These are phyloP conservation scores for Zopfochytrium polystomum DNA, from an alignment of 371 early-diverging fungal genomes.

Conservation along the genomic window DNA sequence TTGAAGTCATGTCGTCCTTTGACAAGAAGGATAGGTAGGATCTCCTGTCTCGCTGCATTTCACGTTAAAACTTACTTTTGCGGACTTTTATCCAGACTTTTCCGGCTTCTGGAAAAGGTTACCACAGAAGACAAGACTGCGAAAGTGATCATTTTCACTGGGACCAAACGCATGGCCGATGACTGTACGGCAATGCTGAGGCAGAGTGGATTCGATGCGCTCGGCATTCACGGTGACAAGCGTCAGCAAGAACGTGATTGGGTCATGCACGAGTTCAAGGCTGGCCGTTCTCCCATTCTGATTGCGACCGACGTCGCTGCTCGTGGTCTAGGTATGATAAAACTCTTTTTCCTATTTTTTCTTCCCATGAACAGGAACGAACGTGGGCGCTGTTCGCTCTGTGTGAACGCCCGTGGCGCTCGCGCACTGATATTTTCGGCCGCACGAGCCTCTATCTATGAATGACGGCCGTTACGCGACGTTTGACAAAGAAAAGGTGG, in stretches of 20 bases:
- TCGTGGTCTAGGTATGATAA: neutral
- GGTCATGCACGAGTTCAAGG: slow-evolving; percentile 78
- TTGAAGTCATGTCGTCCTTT: slow-evolving; percentile 72
- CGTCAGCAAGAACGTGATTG: slow-evolving; percentile 97
- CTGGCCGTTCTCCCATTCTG: too few relatives aligned
- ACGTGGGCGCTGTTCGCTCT: too few relatives aligned
- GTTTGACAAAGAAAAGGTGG: too few relatives aligned
- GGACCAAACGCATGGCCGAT: slow-evolving; percentile 97
- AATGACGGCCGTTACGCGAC: too few relatives aligned
- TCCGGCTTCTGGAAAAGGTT: slow-evolving; percentile 35
- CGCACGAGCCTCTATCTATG: too few relatives aligned
- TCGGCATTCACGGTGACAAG: slow-evolving; percentile 99
- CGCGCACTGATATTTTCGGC: too few relatives aligned
- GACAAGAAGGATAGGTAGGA: slow-evolving; percentile 67
- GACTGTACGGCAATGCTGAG: slow-evolving; percentile 88
- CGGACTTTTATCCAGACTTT: slow-evolving; percentile 34
- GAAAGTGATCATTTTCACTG: slow-evolving; percentile 96
- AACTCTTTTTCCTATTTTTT: neutral
- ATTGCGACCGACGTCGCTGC: too few relatives aligned
- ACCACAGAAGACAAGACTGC: slow-evolving; percentile 32
- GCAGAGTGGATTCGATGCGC: slow-evolving; percentile 92
- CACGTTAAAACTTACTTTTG: neutral
- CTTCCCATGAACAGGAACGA: too few relatives aligned
- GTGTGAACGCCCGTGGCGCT: too few relatives aligned
- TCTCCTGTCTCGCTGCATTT: neutral